These are phyloP conservation scores for Candida anglica DNA, from an alignment of 805 yeast genomes.

Conservation along the genomic window DNA sequence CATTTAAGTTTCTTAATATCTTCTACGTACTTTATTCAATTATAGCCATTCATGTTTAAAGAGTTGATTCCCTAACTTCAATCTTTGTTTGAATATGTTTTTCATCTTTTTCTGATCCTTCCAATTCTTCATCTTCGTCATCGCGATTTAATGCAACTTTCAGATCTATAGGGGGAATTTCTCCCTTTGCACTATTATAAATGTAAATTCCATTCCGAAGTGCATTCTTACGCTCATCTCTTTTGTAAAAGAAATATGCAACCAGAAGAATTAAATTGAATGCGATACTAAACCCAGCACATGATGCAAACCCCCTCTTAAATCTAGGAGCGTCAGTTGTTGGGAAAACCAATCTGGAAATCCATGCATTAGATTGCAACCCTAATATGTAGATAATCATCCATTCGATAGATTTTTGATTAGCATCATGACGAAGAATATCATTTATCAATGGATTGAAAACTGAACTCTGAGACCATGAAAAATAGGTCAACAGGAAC, in stretches of 20 bases:
- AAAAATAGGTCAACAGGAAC: conserved; percentile 12
- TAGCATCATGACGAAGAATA: conserved; percentile 15
- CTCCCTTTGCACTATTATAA: conserved; percentile 33
- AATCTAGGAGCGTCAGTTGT: conserved; percentile 51
- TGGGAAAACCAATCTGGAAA: conserved; percentile 35
- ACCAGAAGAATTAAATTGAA: conserved; percentile 16
- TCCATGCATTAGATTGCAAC: conserved; percentile 30
- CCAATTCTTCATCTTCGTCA: no score
- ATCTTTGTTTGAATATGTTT: no score
- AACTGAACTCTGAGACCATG: conserved; percentile 18
- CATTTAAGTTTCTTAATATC: no score
- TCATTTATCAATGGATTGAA: conserved; percentile 16
- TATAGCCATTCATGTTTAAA: no score
- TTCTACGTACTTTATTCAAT: no score
- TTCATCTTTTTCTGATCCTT: no score
- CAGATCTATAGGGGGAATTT: no score
- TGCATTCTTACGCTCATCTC: conserved; percentile 46
- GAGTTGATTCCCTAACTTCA: no score
- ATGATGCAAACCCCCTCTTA: conserved; percentile 44
- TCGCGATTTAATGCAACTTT: no score
- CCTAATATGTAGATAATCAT: conserved; percentile 14
- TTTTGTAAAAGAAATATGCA: conserved; percentile 41
- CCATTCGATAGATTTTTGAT: conserved; percentile 18
- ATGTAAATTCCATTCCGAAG: conserved; percentile 45
- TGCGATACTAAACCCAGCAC: conserved; percentile 36